Base-by-base conservation (phyloP, 768 basidiomycete species). In the Cytidiella melzeri region DNA sequence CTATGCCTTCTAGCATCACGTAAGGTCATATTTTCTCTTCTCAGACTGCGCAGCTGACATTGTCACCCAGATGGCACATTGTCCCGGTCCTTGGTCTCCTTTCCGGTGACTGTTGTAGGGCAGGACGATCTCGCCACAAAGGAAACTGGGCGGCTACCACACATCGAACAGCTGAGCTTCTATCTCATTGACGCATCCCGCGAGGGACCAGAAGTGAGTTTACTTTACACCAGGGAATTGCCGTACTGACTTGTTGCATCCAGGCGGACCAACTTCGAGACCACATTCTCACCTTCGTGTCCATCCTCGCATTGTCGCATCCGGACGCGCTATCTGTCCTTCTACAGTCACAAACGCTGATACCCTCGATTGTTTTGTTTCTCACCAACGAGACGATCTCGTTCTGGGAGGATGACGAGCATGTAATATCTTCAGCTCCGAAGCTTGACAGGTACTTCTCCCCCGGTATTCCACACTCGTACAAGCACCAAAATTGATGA, bases 381-480 rank as follows among this genome's bases (percentile, higher is more conserved):
- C 67, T 85, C 7, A 70, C 72, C 28, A 68, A 75, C 19, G 64
- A 83, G 36, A 72, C 77, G 0, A 70, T 71, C 1, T 72, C 76
- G 2, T 61, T 91, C 13, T 91, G 84, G 83, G 83, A 87, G 58
- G 82, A 83, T 28, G 75, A 77, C 37, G 72, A 75, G 42, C 57
- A 57, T 25, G 57, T 80, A 12, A 57, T 72, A 21, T 55, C 60
- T 13, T 67, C 74, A 2, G 54, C 71, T 0, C 9, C 7, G 7
- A 62, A 66, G 21, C 61, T 60, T 4, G 60, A 34, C 30, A 34
- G 15, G 30, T 34, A 7, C n/a, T n/a, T n/a, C n/a, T n/a, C n/a
- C n/a, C n/a, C n/a, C n/a, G n/a, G n/a, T n/a, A n/a, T n/a, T n/a
- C n/a, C n/a, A n/a, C n/a, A n/a, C n/a, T n/a, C n/a, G n/a, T n/a